A percentile compares a stretch with the other conserved stretches of the same genome.
phyloP scores from a whole-genome alignment of 108 stramenopile species.

The Cyclotella baltica region DNA sequence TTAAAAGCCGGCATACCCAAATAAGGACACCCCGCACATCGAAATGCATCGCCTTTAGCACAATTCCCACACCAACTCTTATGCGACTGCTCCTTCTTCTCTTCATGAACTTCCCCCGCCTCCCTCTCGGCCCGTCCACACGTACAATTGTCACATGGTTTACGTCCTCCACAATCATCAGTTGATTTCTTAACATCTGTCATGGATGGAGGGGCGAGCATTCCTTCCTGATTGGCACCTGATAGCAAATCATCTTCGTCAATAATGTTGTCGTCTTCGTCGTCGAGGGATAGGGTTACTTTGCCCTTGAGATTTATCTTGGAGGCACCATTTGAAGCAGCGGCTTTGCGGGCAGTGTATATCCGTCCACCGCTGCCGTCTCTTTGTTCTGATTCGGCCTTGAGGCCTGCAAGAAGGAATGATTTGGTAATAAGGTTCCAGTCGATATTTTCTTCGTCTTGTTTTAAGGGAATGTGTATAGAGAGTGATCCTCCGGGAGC shows the following conservation, averaged over 20 bases:
- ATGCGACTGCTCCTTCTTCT: slow-evolving; percentile 25
- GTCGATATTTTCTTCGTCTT: slow-evolving; percentile 3
- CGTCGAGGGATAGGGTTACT: slow-evolving; percentile 47
- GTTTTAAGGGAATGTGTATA: slow-evolving; percentile 22
- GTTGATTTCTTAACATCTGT: slow-evolving; percentile 39
- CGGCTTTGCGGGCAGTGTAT: slow-evolving; percentile 62
- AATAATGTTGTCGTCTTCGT: slow-evolving; percentile 70
- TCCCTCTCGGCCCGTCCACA: slow-evolving; percentile 91
- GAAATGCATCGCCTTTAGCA: slow-evolving; percentile 97
- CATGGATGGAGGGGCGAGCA: slow-evolving; percentile 67
- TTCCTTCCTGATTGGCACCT: slow-evolving; percentile 37
- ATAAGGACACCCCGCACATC: slow-evolving; percentile 97
- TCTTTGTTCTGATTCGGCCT: slow-evolving; percentile 60
- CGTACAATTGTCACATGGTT: slow-evolving; percentile 97
- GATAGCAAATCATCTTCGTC: slow-evolving; percentile 76
- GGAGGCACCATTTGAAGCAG: slow-evolving; percentile 21
- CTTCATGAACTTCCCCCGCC: slow-evolving; percentile 27
- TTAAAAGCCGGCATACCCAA: slow-evolving; percentile 97
- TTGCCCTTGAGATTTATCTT: slow-evolving; percentile 34
- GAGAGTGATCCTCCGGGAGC: slow-evolving; percentile 32
- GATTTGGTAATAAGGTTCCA: slow-evolving; percentile 54
- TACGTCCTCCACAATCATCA: slow-evolving; percentile 85
- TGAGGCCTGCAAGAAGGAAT: slow-evolving; percentile 76
- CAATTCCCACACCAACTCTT: slow-evolving; percentile 96
- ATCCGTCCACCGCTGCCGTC: slow-evolving; percentile 53